Conservation (phyloP, 768 basidiomycete species). For the Leccinum arenicola region DNA sequence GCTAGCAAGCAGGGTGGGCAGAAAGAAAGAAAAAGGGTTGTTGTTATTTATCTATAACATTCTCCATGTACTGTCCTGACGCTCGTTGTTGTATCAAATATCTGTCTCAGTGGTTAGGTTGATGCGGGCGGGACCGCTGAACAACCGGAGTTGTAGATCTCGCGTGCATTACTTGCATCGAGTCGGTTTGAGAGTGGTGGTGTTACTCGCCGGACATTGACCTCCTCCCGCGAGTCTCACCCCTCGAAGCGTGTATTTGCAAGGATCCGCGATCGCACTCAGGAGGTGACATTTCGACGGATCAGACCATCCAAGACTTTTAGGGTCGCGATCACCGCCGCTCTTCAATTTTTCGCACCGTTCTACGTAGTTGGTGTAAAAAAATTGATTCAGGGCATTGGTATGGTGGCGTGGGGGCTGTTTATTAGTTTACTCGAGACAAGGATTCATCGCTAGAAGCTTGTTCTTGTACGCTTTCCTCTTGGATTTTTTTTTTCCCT, state of each 20-base stretch:
- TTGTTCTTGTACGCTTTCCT: constrained; percentile 21
- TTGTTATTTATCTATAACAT: not conserved
- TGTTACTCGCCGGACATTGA: not conserved
- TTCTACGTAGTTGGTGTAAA: not conserved
- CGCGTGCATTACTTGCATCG: not conserved
- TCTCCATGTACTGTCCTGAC: constrained; percentile 3
- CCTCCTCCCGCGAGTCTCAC: not conserved
- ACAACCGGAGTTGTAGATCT: constrained; percentile 1
- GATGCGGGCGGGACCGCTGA: not conserved
- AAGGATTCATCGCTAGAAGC: constrained; percentile 10
- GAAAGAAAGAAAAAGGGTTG: not conserved
- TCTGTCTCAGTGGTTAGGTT: not conserved
- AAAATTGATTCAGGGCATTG: constrained; percentile 18
- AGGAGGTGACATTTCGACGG: not conserved
- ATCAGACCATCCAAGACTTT: not conserved
- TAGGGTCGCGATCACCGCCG: constrained; percentile 10
- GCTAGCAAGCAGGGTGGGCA: not conserved
- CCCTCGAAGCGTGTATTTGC: constrained; percentile 4
- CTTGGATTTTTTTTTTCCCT: constrained; percentile 28
- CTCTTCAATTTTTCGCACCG: not conserved
- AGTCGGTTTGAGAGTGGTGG: no score
- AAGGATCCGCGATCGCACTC: constrained; percentile 8
- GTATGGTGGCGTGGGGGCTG: constrained; percentile 34
- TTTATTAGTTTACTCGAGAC: constrained; percentile 17
- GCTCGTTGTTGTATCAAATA: constrained; percentile 4